Evolutionary conservation across 495 filamentous ascomycete genomes (phyloP), one percentile per base, ranked within the genome.

Genomic region (Chaetomium fimeti): DNA sequence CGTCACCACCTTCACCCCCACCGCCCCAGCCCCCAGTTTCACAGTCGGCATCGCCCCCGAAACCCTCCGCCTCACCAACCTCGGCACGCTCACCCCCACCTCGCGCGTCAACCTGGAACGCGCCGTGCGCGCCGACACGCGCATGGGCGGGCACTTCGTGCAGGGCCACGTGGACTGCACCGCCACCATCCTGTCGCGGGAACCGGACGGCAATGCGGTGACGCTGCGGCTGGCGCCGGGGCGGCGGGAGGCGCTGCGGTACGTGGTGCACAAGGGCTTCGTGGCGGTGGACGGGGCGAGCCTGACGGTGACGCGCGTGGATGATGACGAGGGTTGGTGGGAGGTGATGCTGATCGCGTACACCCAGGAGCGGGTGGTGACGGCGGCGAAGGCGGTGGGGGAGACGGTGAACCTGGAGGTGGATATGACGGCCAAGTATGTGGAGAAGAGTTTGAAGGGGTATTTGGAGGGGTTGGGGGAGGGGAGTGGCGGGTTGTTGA

Each of bases 311-410:
- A 96, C 93, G 7, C 77, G 82, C 68, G 94, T 98, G 2, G 78
- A 91, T 70, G 89, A 90, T 42, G 78, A 68, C 36, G 89, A 88
- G 65, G 89, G 87, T 9, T 97, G 90, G 87, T 98, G 90, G 86
- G 94, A 98, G 84, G 89, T 99, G 12, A 99, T 99, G 95, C 79
- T 99, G 51, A 96, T 99, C 75, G 86, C 91, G n/a, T 99, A 99
- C 71, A 97, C 95, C 45, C 95, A 97, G 80, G 92, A 93, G 78
- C 87, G 88, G 75, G 86, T 98, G 40, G 91, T 97, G 2, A 90
- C 89, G 63, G 91, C 89, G 12, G 77, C 74, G 13, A 98, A 99
- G 83, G 80, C 82, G 74, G 76, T 80, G n/a, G 93, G 95, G 1
- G 92, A 97, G 7, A 82, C 84, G 57, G 92, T 98, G 36, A 99